Base-by-base conservation (phyloP, 345 rosid genomes). In the Rubroshorea leprosula region DNA sequence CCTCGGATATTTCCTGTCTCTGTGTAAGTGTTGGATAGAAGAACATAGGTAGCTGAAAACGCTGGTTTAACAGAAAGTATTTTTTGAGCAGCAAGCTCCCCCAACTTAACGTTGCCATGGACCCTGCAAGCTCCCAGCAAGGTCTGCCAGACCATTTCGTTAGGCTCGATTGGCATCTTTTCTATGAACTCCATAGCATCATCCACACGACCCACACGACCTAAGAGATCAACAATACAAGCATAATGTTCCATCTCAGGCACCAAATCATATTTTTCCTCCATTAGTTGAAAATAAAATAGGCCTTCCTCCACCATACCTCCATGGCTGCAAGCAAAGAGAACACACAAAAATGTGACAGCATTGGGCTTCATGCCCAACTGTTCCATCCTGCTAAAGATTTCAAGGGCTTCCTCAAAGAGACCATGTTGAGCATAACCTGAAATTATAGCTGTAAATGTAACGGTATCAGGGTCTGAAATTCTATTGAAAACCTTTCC, bases 251-350 rank as follows among this genome's bases (percentile, higher is more conserved):
- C 81, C 49, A 73, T 77, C 55, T 73, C 76, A 7, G 75, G 81
- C 55, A 60, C 64, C 58, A 80, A 54, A 29, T 66, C 62, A 22
- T 63, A 58, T 26, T 67, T 76, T 26, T 57, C 65, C 58, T 65
- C 62, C 81, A 80, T 64, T 57, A 51, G 41, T 26, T 73, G 72
- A 63, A 83, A 78, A 67, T 68, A 79, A 25, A 47, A 48, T 53
- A 71, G 69, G 64, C 89, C 93, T 66, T 74, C 74, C 21, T 85
- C 77, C 13, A 83, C 76, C 18, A 80, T 49, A 22, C 86, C 83
- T 6, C 82, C 79, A 45, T 85, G 93, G 81, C 81, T 85, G 54
- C 85, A 83, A 21, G 86, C 85, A 69, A 73, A 78, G 44, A 85
- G 71, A 61, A 78, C 54, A 31, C 81, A 83, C 47, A 85, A 61